Evolutionary conservation across 2,329 filamentous ascomycete genomes (phyloP).

Genomic region (Fusarium kyushuense): DNA sequence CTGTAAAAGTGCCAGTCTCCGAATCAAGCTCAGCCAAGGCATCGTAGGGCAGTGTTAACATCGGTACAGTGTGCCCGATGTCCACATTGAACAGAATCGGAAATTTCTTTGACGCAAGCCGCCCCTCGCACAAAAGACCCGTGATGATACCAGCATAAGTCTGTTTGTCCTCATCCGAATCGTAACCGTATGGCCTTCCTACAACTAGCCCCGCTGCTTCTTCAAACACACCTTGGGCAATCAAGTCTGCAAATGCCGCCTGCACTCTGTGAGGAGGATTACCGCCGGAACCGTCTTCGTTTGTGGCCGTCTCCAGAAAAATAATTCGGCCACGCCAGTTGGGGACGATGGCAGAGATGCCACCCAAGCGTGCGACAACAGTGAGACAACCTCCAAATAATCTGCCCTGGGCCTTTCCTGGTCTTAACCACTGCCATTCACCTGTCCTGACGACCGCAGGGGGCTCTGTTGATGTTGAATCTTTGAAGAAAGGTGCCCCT

Average conservation of each 20-base stretch:
- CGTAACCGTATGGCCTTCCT: slow-evolving; percentile 57
- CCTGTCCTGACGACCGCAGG: slow-evolving; percentile 48
- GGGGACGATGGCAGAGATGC: slow-evolving; percentile 50
- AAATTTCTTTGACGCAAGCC: slow-evolving; percentile 49
- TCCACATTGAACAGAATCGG: slow-evolving; percentile 59
- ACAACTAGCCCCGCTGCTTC: slow-evolving; percentile 57
- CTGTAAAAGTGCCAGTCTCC: slow-evolving; percentile 52
- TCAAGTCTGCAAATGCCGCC: slow-evolving; percentile 56
- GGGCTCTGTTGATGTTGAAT: slow-evolving; percentile 43
- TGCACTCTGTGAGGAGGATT: slow-evolving; percentile 47
- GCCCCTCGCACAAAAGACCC: slow-evolving; percentile 53
- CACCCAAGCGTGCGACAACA: slow-evolving; percentile 55
- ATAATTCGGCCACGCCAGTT: slow-evolving; percentile 56
- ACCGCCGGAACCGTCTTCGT: slow-evolving; percentile 45
- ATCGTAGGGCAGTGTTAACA: slow-evolving; percentile 58
- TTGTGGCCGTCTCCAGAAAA: slow-evolving; percentile 57
- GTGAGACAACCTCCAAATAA: slow-evolving; percentile 58
- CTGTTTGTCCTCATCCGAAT: slow-evolving; percentile 47
- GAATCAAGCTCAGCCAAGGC: slow-evolving; percentile 55
- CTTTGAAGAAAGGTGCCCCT: slow-evolving; percentile 35
- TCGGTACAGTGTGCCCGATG: slow-evolving; percentile 57
- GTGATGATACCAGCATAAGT: slow-evolving; percentile 50
- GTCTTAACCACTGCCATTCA: slow-evolving; percentile 55
- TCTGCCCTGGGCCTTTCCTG: slow-evolving; percentile 55
- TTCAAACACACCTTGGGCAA: slow-evolving; percentile 57